A percentile compares a stretch with the other conserved stretches of the same genome.
phyloP scores from a whole-genome alignment of 2,329 filamentous ascomycete genomes.

The Myriosclerotinia duriaeana region DNA sequence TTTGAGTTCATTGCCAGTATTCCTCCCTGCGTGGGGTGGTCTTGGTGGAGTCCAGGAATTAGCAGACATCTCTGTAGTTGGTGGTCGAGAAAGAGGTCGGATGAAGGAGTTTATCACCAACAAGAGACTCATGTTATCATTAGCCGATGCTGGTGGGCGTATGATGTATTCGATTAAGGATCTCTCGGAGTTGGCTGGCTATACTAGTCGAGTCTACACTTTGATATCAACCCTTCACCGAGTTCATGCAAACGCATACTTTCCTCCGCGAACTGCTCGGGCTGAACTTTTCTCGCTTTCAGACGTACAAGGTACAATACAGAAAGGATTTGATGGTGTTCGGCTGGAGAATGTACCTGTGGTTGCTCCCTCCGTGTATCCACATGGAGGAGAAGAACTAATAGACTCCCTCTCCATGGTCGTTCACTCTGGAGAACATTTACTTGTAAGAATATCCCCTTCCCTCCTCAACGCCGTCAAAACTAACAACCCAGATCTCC shows the following conservation, averaged over 20 bases:
- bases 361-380: constrained; percentile 84
- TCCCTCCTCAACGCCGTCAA: neutral
- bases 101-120: constrained; percentile 99
- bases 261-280: constrained; percentile 61
- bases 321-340: constrained; percentile 93
- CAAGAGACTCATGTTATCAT: constrained; percentile 94
- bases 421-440: constrained; percentile 85
- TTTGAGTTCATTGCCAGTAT: constrained; percentile 87
- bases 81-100: constrained; percentile 71
- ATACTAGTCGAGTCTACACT: constrained; percentile 94
- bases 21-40: constrained; percentile 91
- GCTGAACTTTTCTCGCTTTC: constrained; percentile 85
- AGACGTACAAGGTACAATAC: constrained; percentile 89
- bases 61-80: constrained; percentile 50
- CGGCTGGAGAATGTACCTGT: constrained; percentile 90
- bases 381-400: constrained; percentile 86
- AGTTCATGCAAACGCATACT: constrained; percentile 88
- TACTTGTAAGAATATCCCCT: constrained; percentile 56
- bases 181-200: constrained; percentile 88
- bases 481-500: constrained; percentile 61
- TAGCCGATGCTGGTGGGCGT: constrained; percentile 90
- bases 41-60: constrained; percentile 72
- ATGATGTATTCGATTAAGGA: constrained; percentile 99
- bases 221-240: constrained; percentile 92
- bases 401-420: constrained; percentile 86